Evolutionary conservation across 2,329 filamentous ascomycete species (phyloP).

Genomic region (Paraphaeosphaeria minitans): DNA sequence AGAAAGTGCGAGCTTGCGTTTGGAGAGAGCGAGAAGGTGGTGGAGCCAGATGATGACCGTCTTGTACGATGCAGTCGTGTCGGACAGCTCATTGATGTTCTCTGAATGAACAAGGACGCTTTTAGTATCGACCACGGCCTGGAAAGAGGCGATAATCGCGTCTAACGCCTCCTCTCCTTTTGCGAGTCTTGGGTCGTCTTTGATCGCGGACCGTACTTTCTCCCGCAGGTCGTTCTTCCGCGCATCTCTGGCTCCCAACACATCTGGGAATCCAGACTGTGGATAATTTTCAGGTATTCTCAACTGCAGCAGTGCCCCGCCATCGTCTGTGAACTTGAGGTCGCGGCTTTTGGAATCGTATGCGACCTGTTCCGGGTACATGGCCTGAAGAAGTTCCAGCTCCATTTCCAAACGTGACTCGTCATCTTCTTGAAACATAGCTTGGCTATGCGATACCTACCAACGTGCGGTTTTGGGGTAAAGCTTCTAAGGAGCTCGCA

Average conservation of each 20-base stretch:
- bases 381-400: slow-evolving; percentile 50
- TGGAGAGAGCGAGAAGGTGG: slow-evolving; percentile 53
- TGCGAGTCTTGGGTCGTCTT: slow-evolving; percentile 23
- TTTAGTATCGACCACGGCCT: slow-evolving; percentile 30
- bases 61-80: slow-evolving; percentile 20
- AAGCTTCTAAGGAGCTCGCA: neutral
- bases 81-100: neutral
- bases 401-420: slow-evolving; percentile 29
- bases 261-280: slow-evolving; percentile 41
- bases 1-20: slow-evolving; percentile 52
- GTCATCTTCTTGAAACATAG: neutral
- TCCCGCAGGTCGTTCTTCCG: slow-evolving; percentile 47
- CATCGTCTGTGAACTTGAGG: slow-evolving; percentile 40
- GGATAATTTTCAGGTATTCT: slow-evolving; percentile 50
- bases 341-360: slow-evolving; percentile 44
- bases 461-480: neutral
- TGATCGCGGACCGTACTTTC: slow-evolving; percentile 35
- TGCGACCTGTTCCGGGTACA: slow-evolving; percentile 51
- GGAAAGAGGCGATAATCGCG: slow-evolving; percentile 48
- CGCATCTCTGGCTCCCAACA: slow-evolving; percentile 45
- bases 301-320: slow-evolving; percentile 38
- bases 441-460: neutral
- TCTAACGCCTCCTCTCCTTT: slow-evolving; percentile 53
- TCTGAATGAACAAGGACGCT: neutral
- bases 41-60: slow-evolving; percentile 55